These are phyloP conservation scores for Biancaea sappan DNA, from an alignment of 306 rosid species.

Conservation along the genomic window DNA sequence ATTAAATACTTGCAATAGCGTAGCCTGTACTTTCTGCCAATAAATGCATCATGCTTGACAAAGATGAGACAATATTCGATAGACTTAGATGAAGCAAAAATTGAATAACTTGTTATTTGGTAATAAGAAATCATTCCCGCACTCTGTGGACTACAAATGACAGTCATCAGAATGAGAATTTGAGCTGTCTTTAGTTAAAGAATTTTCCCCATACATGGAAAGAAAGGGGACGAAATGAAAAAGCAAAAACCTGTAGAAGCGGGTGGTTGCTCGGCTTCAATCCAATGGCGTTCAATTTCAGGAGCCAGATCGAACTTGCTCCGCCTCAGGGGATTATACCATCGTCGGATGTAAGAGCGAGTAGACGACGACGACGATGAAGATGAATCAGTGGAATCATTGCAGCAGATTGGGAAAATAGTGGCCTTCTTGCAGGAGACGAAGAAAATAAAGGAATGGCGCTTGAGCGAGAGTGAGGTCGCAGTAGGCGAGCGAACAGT, in stretches of 20 bases:
- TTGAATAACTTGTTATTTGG: background rate
- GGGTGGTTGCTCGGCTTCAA: conserved; percentile 54
- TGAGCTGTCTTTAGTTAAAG: background rate
- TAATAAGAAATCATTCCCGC: background rate
- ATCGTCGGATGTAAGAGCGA: conserved; percentile 36
- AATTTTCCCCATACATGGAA: background rate
- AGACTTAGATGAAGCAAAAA: background rate
- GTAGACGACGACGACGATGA: conserved; percentile 34
- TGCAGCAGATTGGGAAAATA: conserved; percentile 38
- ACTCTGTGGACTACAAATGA: background rate
- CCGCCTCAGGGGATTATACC: conserved; percentile 47
- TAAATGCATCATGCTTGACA: background rate
- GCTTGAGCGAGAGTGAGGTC: conserved; percentile 8
- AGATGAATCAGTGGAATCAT: conserved; percentile 24
- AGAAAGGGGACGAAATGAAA: background rate
- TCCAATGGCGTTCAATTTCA: conserved; percentile 64
- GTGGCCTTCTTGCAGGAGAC: conserved; percentile 28
- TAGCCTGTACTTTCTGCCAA: background rate
- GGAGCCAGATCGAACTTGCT: conserved; percentile 27
- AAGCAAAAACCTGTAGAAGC: conserved; percentile 46
- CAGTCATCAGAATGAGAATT: background rate
- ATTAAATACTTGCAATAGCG: background rate
- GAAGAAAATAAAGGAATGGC: conserved; percentile 22
- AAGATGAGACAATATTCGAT: background rate
- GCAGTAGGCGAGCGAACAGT: conserved; percentile 21